A percentile compares a stretch with the other conserved stretches of the same genome.
Evolutionary conservation across 2,329 filamentous ascomycete species (phyloP).

Genomic region (Ophiosphaerella narmari): DNA sequence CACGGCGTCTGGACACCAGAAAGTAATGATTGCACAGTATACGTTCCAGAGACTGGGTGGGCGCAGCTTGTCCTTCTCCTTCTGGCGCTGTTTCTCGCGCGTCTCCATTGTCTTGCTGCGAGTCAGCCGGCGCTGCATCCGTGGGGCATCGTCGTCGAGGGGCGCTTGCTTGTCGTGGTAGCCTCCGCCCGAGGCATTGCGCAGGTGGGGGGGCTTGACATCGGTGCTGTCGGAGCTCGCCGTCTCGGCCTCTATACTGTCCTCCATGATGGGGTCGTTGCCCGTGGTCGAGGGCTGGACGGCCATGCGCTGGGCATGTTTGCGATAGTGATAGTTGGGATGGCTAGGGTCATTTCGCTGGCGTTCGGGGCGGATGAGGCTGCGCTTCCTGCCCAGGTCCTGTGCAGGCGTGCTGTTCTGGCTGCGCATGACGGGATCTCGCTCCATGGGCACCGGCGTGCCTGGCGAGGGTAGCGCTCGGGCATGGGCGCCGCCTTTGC

Average conservation of each 20-base stretch:
- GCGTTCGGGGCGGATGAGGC: conserved; percentile 86
- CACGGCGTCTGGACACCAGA: conserved; percentile 88
- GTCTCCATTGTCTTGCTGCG: conserved; percentile 64
- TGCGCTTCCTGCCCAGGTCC: conserved; percentile 75
- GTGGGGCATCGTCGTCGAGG: conserved; percentile 31
- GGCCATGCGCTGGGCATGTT: conserved; percentile 92
- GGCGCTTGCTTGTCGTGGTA: conserved; percentile 46
- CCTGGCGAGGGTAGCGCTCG: conserved; percentile 52
- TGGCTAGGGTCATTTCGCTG: conserved; percentile 83
- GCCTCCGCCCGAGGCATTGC: conserved; percentile 44
- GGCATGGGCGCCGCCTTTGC: conserved; percentile 48
- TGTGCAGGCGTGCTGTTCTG: conserved; percentile 44
- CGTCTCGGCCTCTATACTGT: conserved; percentile 59
- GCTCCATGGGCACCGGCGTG: conserved; percentile 50
- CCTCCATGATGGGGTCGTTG: conserved; percentile 84
- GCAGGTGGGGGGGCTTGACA: conserved; percentile 50
- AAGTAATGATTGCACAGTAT: conserved; percentile 91
- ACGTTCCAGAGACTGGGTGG: conserved; percentile 92
- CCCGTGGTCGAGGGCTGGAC: conserved; percentile 90
- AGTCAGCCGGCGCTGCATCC: conserved; percentile 64
- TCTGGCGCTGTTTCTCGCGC: conserved; percentile 64
- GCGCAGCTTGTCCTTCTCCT: conserved; percentile 66
- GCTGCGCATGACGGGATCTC: conserved; percentile 58
- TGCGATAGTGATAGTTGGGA: conserved; percentile 93
- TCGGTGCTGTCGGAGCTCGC: conserved; percentile 68